phyloP scores from a whole-genome alignment of 208 protist species.

The Wallacemonas rigidus region DNA sequence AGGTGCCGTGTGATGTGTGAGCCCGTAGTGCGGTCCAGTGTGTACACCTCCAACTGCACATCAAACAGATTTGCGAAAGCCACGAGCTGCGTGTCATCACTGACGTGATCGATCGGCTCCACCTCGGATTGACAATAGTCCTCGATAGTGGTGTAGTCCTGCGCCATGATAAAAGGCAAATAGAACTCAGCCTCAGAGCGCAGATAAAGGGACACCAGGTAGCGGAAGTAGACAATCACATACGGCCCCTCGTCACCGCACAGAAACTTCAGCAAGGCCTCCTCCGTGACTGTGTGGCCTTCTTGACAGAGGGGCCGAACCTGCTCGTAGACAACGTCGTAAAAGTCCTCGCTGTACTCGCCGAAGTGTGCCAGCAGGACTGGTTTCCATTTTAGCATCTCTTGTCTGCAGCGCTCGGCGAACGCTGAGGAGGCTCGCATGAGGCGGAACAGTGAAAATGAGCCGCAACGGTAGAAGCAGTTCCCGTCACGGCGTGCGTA shows the following conservation, averaged over 20 bases:
- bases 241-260: constrained; percentile 48
- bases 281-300: constrained; percentile 22
- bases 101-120: constrained; percentile 75
- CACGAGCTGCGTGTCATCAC: constrained; percentile 81
- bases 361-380: constrained; percentile 53
- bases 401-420: constrained; percentile 23
- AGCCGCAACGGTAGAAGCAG: constrained; percentile 84
- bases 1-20: constrained; percentile 26
- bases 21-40: constrained; percentile 53
- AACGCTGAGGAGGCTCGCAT: constrained; percentile 24
- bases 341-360: constrained; percentile 78
- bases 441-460: constrained; percentile 58
- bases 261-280: constrained; percentile 31
- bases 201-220: constrained; percentile 74
- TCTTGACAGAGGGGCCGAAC: constrained; percentile 30
- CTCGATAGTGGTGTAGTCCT: constrained; percentile 56
- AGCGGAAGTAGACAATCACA: constrained; percentile 70
- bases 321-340: constrained; percentile 45
- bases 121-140: constrained; percentile 76
- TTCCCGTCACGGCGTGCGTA: constrained; percentile 84
- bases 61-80: constrained; percentile 69
- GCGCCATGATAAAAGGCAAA: constrained; percentile 73
- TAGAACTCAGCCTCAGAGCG: constrained; percentile 59
- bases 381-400: constrained; percentile 23
- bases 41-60: constrained; percentile 52